Evolutionary conservation across 2,329 filamentous ascomycete genomes (phyloP), one percentile per base, ranked within the genome.

Genomic region (Beauveria sp.): DNA sequence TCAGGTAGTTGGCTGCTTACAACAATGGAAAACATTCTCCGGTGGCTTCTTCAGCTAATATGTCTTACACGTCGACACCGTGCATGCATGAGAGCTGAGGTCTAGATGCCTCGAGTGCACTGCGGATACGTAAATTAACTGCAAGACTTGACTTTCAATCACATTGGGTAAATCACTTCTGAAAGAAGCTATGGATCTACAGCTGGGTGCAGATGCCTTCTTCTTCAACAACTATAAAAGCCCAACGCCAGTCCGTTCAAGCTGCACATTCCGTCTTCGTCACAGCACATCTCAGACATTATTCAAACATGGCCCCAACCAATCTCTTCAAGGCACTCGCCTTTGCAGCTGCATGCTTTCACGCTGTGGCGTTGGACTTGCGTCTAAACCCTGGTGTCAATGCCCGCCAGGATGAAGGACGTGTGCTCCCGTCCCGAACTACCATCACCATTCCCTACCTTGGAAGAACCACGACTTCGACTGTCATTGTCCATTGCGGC

Each of bases 401-500:
- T 24, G 55, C 14, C 18, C 20, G 22, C 18, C 14, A 30, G 4
- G 24, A 53, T 41, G 56, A 34, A 41, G n/a, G 3, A n/a, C 57
- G 34, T 14, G 3, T 3, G 8, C 50, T 28, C 9, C 18, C 18
- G 7, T 28, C 56, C 3, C 12, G 40, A 4, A 54, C 40, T 14
- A 59, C 57, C 28, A 47, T 54, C 43, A 59, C 57, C 20, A 59
- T 59, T n/a, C 57, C 57, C 28, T 54, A 53, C 40, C 8, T 54
- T 18, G 57, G 57, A 20, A 40, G 3, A 5, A 3, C 28, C 26
- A 53, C 40, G 12, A 59, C 57, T 3, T 26, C 57, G n/a, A 54
- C 57, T n/a, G 20, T 22, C 48, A 28, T 59, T n/a, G 26, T n/a
- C 40, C 24, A 30, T 12, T 59, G 57, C 26, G 57, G 57, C 4